Evolutionary conservation across 106 monocot genomes (phyloP), one percentile per base, ranked within the genome.

Genomic region (Dendrobium nobile): DNA sequence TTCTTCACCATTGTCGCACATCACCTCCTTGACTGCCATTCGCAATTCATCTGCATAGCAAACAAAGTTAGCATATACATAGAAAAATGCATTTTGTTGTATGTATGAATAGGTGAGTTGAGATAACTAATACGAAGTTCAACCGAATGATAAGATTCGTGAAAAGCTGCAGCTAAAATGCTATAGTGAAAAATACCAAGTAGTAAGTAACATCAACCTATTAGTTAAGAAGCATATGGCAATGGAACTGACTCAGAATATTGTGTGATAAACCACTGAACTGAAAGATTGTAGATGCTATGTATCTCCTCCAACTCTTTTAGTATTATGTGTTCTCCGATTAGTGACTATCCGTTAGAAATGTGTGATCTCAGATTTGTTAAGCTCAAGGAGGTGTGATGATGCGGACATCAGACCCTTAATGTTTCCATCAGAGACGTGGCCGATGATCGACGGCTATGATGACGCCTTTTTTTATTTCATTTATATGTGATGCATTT

Each of bases 1-100:
- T 79, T 92, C 94, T 27, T 86, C 78, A 8, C 82, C 88, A 81
- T 78, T 86, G 26, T 92, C 94, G 80, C 94, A 94, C 78, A 98
- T 87, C 70, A 92, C 75, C 78, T 98, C 94, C 81, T 92, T 98
- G 41, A 98, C 97, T 77, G 97, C 97, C 89, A 98, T 91, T 47
- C 94, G 87, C 3, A 98, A 77, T 31, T 98, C 94, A 88, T 95
- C 98, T 94, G 84, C 75, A 80, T 41, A 77, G 13, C 2, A 43
- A 76, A 74, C 42, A n/a, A 74, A 74, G 43, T 74, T n/a, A 74
- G 19, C 20, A 74, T 70, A 70, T 70, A 33, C 70, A 15, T 15
- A 70, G 33, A 70, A 4, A 70, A 9, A 68, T n/a, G 18, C 5
- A 10, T 7, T 31, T 70, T 33, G 33, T 33, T 9, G 70, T 37